Evolutionary conservation across 208 protist genomes (phyloP), one percentile per base, ranked within the genome.

Genomic region (Leishmania aethiopica): DNA sequence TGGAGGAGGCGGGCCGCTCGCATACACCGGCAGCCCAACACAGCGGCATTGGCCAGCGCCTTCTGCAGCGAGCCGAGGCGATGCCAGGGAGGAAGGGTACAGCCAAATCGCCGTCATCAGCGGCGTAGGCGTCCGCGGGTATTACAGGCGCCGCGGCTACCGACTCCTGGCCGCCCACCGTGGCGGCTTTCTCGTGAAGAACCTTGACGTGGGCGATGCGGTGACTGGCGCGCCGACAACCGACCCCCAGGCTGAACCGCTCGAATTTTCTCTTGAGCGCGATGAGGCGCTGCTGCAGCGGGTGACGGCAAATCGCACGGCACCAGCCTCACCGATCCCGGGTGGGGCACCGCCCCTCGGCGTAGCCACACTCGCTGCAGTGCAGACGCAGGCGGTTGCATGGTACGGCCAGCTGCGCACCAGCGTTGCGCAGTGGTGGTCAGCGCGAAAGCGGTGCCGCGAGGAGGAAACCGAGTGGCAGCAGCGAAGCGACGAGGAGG

Each of bases 111-210:
- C 98, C 32, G 99, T 99, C n/a, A 99, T 99, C 84, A 93, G 93
- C 80, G 99, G 99, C 59, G 98, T 99, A 42, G 99, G 99, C 17
- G 99, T 99, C 51, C 93, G 99, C 13, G 93, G 98, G 67, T 99
- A 99, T 91, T 99, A 99, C 88, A 88, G 91, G 69, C 98, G 97
- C 40, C 86, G 98, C 0, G 99, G 99, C 51, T 99, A 99, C 83
- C 78, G 73, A 19, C 82, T 95, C 3, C n/a, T 72, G 40, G 81
- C 77, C 1, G 72, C 88, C 0, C 81, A 90, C 37, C 81, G 85
- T 10, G 93, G 93, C 6, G 89, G 84, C 15, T 97, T 92, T 83
- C 84, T 97, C 19, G 85, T 97, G 64, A 97, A 97, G 84, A 47
- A 74, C 2, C 77, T 96, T 64, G 69, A 8, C 8, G 37, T 19